A percentile compares a stretch with the other conserved stretches of the same genome.
Evolutionary conservation across 2,329 filamentous ascomycete genomes (phyloP).

Genomic region (Hypoxylon sp.): DNA sequence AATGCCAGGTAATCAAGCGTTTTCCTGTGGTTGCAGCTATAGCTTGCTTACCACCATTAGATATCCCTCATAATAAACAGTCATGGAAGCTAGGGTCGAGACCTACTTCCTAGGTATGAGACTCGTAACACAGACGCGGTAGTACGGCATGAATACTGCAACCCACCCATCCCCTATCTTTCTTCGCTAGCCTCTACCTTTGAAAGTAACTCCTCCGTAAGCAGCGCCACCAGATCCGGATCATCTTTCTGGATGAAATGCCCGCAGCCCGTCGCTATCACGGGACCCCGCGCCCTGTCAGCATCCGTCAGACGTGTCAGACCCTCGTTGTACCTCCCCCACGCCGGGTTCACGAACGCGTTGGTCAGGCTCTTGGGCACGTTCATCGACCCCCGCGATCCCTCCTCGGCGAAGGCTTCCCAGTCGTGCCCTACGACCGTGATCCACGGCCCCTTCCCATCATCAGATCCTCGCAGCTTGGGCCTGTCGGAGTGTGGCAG

Average conservation of each 20-base stretch:
- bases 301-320: constrained; percentile 61
- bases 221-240: constrained; percentile 61
- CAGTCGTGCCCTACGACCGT: constrained; percentile 69
- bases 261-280: constrained; percentile 65
- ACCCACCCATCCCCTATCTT: neutral
- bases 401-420: constrained; percentile 66
- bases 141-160: neutral
- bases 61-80: neutral
- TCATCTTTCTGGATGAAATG: constrained; percentile 71
- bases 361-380: constrained; percentile 60
- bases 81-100: neutral
- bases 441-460: constrained; percentile 58
- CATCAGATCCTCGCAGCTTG: constrained; percentile 55
- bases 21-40: neutral
- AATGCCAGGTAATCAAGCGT: neutral
- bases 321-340: constrained; percentile 68
- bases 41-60: neutral
- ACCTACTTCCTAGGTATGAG: neutral
- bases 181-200: constrained; percentile 7
- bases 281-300: constrained; percentile 59
- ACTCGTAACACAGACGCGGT: neutral
- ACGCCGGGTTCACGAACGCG: constrained; percentile 67
- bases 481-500: constrained; percentile 63
- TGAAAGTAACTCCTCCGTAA: constrained; percentile 42
- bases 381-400: constrained; percentile 52